These are phyloP conservation scores for Colletotrichum sp. DNA, from an alignment of 2,329 filamentous ascomycete species.

Conservation along the genomic window DNA sequence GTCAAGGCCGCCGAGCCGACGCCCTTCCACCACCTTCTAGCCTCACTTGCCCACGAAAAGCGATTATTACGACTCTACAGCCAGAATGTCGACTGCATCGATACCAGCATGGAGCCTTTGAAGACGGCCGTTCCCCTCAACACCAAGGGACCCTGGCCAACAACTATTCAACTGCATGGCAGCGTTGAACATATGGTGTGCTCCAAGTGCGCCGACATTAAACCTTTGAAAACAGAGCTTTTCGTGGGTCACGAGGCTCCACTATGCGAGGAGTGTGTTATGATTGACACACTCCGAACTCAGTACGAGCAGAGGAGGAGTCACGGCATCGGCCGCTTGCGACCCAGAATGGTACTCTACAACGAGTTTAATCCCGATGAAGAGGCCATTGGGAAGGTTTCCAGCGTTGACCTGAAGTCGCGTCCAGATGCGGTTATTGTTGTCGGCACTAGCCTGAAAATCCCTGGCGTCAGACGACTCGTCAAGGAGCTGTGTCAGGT, in stretches of 20 bases:
- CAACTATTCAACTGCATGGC: conserved; percentile 91
- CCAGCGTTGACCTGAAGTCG: conserved; percentile 81
- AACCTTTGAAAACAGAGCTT: conserved; percentile 75
- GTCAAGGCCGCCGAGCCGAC: conserved; percentile 81
- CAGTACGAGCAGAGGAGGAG: conserved; percentile 82
- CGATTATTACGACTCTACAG: conserved; percentile 90
- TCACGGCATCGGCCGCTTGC: conserved; percentile 87
- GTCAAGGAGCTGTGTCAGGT: conserved; percentile 90
- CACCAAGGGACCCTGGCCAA: conserved; percentile 87
- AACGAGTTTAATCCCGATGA: conserved; percentile 97
- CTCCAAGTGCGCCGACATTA: conserved; percentile 83
- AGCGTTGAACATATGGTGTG: conserved; percentile 96
- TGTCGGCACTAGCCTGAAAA: conserved; percentile 93
- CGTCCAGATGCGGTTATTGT: conserved; percentile 92
- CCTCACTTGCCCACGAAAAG: conserved; percentile 85
- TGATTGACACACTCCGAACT: conserved; percentile 77
- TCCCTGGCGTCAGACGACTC: conserved; percentile 88
- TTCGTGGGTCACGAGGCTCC: conserved; percentile 88
- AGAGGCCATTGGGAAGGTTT: conserved; percentile 92
- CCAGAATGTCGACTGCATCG: conserved; percentile 96
- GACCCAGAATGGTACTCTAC: conserved; percentile 94
- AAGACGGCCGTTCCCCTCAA: conserved; percentile 81
- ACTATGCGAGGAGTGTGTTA: conserved; percentile 75
- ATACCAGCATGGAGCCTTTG: conserved; percentile 81
- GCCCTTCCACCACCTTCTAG: conserved; percentile 90